Base-by-base conservation (phyloP, 2,329 filamentous ascomycete species). In the Anisogramma anomala region DNA sequence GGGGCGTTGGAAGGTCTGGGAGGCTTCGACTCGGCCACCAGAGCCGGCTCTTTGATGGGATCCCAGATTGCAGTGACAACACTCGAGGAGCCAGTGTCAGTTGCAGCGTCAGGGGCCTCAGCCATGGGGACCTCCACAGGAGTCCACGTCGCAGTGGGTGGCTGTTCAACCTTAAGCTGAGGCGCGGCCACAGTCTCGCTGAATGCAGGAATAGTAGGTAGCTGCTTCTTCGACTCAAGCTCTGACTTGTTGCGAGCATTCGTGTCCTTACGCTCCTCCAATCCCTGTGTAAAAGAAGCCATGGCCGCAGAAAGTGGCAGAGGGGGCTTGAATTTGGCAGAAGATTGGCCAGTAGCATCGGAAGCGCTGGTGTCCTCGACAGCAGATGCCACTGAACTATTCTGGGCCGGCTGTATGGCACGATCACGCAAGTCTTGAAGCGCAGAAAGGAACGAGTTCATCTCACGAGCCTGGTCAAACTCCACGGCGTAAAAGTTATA, bases 401-500 rank as follows among this genome's bases (percentile, higher is more conserved):
- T 14, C 13, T 23, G 13, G 2, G 18, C 5, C 32, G 10, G 9
- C 19, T 25, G 18, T 19, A 33, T 33, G 1, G 20, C 17, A 2
- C 33, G 31, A 20, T 30, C 13, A 17, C 27, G 14, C 3, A 44
- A 18, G 1, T 30, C n/a, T 2, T 34, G 19, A n/a, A 47, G 17
- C 3, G 30, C 38, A n/a, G 28, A 15, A 9, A 47, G 17, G 13
- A 44, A 44, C 14, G 31, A 15, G 8, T 23, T 22, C 33, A 39
- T 28, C 19, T 9, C 3, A 13, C 26, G 18, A 11, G 17, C 10
- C 27, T 25, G 28, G 22, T 34, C 31, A 6, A 47, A 41, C 0
- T 33, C 14, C 9, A 44, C 34, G n/a, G 33, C 38, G 3, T 44
- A 44, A 34, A 36, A 47, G 4, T 35, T 32, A 8, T 13, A 33